Evolutionary conservation across 2,329 filamentous ascomycete species (phyloP).

Genomic region (Exophiala dermatitidis): DNA sequence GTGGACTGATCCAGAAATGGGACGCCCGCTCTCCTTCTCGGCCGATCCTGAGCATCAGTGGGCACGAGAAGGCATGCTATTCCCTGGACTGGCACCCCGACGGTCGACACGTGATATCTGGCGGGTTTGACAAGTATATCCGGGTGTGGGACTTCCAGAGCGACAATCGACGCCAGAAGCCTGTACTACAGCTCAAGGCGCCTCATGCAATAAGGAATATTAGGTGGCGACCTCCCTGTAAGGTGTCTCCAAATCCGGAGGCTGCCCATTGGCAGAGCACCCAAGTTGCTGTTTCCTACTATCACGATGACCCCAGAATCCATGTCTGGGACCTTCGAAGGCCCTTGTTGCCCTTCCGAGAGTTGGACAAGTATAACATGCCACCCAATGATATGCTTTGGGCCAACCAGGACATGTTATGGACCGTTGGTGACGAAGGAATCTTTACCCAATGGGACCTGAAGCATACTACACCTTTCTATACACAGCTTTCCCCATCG

Average conservation of each 20-base stretch:
- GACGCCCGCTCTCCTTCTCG: slow-evolving; percentile 52
- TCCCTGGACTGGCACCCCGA: slow-evolving; percentile 62
- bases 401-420: slow-evolving; percentile 58
- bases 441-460: slow-evolving; percentile 58
- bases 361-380: slow-evolving; percentile 50
- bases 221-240: slow-evolving; percentile 55
- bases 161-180: slow-evolving; percentile 53
- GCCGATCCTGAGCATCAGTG: slow-evolving; percentile 54
- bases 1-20: slow-evolving; percentile 58
- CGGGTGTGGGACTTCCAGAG: slow-evolving; percentile 58
- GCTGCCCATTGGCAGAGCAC: slow-evolving; percentile 53
- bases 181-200: slow-evolving; percentile 51
- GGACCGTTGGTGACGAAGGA: slow-evolving; percentile 57
- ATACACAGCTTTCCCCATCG: slow-evolving; percentile 51
- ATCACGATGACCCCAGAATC: slow-evolving; percentile 53
- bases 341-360: slow-evolving; percentile 55
- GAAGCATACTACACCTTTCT: slow-evolving; percentile 52
- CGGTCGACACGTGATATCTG: slow-evolving; percentile 57
- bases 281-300: slow-evolving; percentile 56
- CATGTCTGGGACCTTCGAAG: slow-evolving; percentile 60
- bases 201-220: slow-evolving; percentile 57
- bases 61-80: slow-evolving; percentile 55
- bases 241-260: slow-evolving; percentile 46
- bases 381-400: slow-evolving; percentile 55
- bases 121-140: slow-evolving; percentile 55